Conservation (phyloP, 192 early-diverging fungal species). For the Lobulomyces angularis region DNA sequence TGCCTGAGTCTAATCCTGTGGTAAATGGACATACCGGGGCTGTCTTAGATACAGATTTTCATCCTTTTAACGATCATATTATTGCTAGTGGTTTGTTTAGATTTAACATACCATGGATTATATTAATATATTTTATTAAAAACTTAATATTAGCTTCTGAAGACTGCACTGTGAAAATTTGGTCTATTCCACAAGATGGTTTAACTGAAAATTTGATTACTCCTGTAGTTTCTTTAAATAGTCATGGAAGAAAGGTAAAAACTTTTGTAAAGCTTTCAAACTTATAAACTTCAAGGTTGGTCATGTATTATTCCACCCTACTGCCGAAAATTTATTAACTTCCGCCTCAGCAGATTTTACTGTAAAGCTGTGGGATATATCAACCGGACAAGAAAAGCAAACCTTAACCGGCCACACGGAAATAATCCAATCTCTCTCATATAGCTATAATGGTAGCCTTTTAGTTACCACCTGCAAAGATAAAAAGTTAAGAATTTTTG, state of each 20-base stretch:
- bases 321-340: conserved; percentile 84
- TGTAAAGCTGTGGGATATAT: conserved; percentile 84
- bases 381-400: conserved; percentile 58
- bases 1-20: conserved; percentile 76
- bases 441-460: conserved; percentile 74
- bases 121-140: background rate
- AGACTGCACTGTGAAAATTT: conserved; percentile 61
- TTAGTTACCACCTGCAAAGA: conserved; percentile 90
- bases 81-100: conserved; percentile 78
- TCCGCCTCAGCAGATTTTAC: conserved; percentile 66
- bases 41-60: conserved; percentile 94
- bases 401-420: conserved; percentile 79
- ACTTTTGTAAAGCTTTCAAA: background rate
- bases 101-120: conserved; percentile 11
- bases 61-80: conserved; percentile 95
- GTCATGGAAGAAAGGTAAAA: conserved; percentile 59
- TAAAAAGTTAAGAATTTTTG: conserved; percentile 90
- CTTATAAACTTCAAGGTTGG: conserved; percentile 60
- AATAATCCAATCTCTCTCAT: conserved; percentile 81
- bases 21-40: conserved; percentile 85
- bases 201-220: conserved; percentile 56
- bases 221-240: conserved; percentile 66
- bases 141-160: conserved; percentile 28
- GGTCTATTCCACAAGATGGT: conserved; percentile 79
- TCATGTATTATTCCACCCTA: conserved; percentile 96